Conservation (phyloP, 352 stramenopile species). For the Albugo candida region DNA sequence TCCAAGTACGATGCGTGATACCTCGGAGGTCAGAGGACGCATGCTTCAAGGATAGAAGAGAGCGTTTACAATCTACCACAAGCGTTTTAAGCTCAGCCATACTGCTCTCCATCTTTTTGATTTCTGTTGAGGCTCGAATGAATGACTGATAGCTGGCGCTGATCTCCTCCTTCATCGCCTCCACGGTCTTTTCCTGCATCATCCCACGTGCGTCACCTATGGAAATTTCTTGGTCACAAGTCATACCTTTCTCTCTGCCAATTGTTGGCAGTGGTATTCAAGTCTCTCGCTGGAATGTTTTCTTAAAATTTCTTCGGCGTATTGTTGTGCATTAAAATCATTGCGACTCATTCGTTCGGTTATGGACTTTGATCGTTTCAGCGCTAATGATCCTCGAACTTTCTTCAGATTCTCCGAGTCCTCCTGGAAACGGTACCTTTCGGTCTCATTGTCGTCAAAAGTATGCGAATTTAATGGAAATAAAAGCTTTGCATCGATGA, state of each 20-base stretch:
- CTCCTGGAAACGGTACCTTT: conserved; percentile 46
- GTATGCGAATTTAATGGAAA: conserved; percentile 57
- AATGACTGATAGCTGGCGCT: conserved; percentile 68
- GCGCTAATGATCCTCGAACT: conserved; percentile 5
- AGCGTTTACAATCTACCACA: conserved; percentile 54
- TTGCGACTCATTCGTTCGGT: conserved; percentile 56
- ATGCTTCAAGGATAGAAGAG: conserved; percentile 29
- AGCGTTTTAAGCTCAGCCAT: conserved; percentile 59
- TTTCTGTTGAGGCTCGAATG: conserved; percentile 44
- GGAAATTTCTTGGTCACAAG: background rate
- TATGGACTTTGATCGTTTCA: conserved; percentile 42
- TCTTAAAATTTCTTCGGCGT: conserved; percentile 58
- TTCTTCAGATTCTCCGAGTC: conserved; percentile 38
- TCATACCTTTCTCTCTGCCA: conserved; percentile 48
- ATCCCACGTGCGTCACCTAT: background rate
- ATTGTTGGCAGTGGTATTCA: conserved; percentile 45
- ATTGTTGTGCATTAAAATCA: conserved; percentile 45
- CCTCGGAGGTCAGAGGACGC: conserved; percentile 2
- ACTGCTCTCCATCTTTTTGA: conserved; percentile 72
- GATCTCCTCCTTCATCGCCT: conserved; percentile 68
- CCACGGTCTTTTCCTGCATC: conserved; percentile 52
- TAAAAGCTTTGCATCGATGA: conserved; percentile 54
- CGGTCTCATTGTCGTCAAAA: conserved; percentile 33
- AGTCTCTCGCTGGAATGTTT: conserved; percentile 61
- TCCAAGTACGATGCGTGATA: no score